These are phyloP conservation scores for Tritrichomonas musculus DNA, from an alignment of 208 protist genomes.

Conservation along the genomic window DNA sequence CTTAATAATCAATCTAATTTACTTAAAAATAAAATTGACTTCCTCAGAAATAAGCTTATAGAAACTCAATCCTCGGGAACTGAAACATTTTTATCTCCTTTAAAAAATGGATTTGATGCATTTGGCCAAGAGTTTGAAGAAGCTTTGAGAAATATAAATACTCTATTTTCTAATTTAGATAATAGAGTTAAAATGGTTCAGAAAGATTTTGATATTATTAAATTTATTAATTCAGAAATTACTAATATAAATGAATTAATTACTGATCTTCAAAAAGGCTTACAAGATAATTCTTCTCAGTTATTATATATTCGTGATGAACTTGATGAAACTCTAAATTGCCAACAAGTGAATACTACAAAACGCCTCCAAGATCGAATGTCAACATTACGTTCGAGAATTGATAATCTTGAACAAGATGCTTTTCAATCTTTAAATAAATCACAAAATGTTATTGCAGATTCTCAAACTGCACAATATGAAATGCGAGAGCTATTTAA, in stretches of 20 bases:
- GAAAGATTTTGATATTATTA: not conserved
- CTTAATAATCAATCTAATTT: constrained; percentile 23
- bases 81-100: not conserved
- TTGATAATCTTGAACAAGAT: not conserved
- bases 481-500: not conserved
- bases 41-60: not conserved
- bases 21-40: not conserved
- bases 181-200: not conserved
- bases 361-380: not conserved
- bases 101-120: not conserved
- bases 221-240: not conserved
- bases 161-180: not conserved
- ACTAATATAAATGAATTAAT: not conserved
- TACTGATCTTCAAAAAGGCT: not conserved
- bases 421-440: not conserved
- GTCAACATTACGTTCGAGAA: not conserved
- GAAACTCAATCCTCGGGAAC: not conserved
- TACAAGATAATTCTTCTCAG: not conserved
- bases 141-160: not conserved
- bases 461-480: not conserved
- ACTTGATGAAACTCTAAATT: not conserved
- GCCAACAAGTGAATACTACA: not conserved
- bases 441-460: not conserved
- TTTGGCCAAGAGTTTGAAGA: not conserved
- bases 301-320: not conserved